Evolutionary conservation across 2,329 filamentous ascomycete species (phyloP).

Genomic region (Cyanodermella asteris): DNA sequence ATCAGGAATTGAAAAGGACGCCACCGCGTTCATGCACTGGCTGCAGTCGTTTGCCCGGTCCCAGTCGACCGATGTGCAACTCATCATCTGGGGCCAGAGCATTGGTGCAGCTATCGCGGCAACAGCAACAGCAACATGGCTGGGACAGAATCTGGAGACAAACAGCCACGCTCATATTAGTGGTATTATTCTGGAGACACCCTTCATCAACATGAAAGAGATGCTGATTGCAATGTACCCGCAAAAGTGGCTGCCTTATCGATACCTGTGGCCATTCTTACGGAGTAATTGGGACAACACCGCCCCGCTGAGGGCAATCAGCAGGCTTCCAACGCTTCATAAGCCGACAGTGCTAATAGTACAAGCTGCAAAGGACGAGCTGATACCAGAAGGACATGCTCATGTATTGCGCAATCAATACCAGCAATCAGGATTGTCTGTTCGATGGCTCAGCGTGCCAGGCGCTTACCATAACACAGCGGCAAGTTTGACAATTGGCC

Average conservation of each 20-base stretch:
- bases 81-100: constrained; percentile 58
- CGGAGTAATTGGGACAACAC: constrained; percentile 35
- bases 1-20: constrained; percentile 45
- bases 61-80: constrained; percentile 8
- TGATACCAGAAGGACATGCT: constrained; percentile 19
- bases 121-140: constrained; percentile 29
- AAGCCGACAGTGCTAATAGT: constrained; percentile 17
- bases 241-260: constrained; percentile 60
- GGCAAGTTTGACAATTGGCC: no score
- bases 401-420: no score
- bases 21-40: constrained; percentile 42
- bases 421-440: no score
- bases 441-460: no score
- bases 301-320: constrained; percentile 5
- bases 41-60: constrained; percentile 17
- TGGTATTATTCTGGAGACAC: constrained; percentile 49
- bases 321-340: background rate
- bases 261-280: constrained; percentile 51
- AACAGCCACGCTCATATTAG: constrained; percentile 11
- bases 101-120: constrained; percentile 53
- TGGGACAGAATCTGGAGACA: constrained; percentile 8
- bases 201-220: constrained; percentile 45
- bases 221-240: constrained; percentile 57
- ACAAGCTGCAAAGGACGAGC: constrained; percentile 21
- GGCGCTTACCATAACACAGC: no score